Conservation (phyloP, 352 stramenopile genomes). For the Phytopythium boreale region DNA sequence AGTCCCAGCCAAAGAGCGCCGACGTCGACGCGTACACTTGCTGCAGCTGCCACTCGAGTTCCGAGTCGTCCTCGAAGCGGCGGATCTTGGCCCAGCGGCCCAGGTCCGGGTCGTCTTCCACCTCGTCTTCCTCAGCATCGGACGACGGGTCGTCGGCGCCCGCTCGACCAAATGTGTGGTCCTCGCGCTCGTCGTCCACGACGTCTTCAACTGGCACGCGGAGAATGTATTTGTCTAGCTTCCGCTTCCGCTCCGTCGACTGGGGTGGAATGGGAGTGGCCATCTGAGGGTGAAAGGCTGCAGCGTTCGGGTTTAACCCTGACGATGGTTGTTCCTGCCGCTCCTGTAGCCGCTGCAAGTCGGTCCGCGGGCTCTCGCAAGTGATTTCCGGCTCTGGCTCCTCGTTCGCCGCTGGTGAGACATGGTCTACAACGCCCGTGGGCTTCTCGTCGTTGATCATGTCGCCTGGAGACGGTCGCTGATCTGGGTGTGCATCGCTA, state of each 20-base stretch:
- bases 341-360: background rate
- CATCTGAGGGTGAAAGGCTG: slow-evolving; percentile 45
- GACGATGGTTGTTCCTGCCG: slow-evolving; percentile 6
- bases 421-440: background rate
- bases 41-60: slow-evolving; percentile 67
- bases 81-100: slow-evolving; percentile 27
- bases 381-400: slow-evolving; percentile 12
- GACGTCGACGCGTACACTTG: slow-evolving; percentile 73
- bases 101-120: slow-evolving; percentile 11
- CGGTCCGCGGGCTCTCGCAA: background rate
- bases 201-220: slow-evolving; percentile 36
- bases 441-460: background rate
- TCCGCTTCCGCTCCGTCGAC: slow-evolving; percentile 42
- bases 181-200: slow-evolving; percentile 16
- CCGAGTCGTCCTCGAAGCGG: slow-evolving; percentile 41
- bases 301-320: slow-evolving; percentile 56
- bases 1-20: slow-evolving; percentile 76
- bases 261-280: background rate
- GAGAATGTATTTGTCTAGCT: slow-evolving; percentile 72
- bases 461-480: background rate
- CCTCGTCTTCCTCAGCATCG: slow-evolving; percentile 17
- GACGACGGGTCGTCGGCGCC: slow-evolving; percentile 16
- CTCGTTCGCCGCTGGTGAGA: background rate
- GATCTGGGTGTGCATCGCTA: background rate
- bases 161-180: slow-evolving; percentile 11